A percentile compares a stretch with the other conserved stretches of the same genome.
phyloP scores from a whole-genome alignment of 106 monocot species.

The Ottelia alismoides region DNA sequence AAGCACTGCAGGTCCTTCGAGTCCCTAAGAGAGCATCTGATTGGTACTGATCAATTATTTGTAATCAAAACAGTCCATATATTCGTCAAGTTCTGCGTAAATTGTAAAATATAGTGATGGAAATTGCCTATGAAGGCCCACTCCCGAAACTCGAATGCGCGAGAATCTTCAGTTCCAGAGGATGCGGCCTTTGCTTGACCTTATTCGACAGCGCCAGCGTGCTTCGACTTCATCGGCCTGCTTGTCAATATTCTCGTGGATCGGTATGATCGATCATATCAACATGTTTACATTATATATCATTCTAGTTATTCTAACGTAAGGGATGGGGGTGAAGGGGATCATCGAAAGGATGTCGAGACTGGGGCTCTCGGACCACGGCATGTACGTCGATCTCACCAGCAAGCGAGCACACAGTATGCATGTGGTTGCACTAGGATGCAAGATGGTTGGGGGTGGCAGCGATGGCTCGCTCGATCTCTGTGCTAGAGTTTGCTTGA shows the following conservation, averaged over 20 bases:
- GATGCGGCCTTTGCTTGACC: constrained; percentile 54
- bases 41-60: constrained; percentile 17
- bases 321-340: constrained; percentile 12
- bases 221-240: constrained; percentile 24
- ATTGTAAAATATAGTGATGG: too few relatives aligned
- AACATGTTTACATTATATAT: too few relatives aligned
- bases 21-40: constrained; percentile 83
- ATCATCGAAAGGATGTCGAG: constrained; percentile 30
- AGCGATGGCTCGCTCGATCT: constrained; percentile 59
- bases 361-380: constrained; percentile 11
- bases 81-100: too few relatives aligned
- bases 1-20: constrained; percentile 79
- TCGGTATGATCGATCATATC: constrained; percentile 5
- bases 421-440: constrained; percentile 42
- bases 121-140: constrained; percentile 26
- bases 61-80: too few relatives aligned
- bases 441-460: constrained; percentile 76
- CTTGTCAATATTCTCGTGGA: constrained; percentile 33
- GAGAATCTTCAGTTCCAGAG: constrained; percentile 34
- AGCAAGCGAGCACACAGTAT: neutral
- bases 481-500: constrained; percentile 53
- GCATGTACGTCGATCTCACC: constrained; percentile 3
- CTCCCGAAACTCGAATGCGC: constrained; percentile 66
- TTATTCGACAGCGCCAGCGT: constrained; percentile 35
- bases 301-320: neutral